Evolutionary conservation across 768 basidiomycete species (phyloP), one percentile per base, ranked within the genome.

Genomic region (Psilocybe cubensis): DNA sequence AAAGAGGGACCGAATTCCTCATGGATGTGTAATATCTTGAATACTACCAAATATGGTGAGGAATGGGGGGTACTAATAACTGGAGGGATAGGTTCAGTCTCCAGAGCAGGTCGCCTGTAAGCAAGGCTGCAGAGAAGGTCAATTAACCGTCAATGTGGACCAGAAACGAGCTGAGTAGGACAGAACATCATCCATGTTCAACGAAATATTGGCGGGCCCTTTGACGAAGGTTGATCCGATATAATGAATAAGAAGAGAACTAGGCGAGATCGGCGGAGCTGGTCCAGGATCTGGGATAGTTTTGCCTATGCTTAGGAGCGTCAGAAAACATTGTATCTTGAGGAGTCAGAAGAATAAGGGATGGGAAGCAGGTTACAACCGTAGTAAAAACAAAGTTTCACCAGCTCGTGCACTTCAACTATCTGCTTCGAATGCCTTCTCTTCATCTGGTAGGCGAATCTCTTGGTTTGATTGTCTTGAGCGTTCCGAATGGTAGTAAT

Each of bases 361-460:
- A 18, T 24, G 64, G 57, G n/a, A 23, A 65, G 46, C 21, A 57
- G 44, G 9, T 62, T 52, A 41, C 18, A 59, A 27, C 23, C 40
- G 49, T 60, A 28, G 21, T 50, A 54, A 18, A 65, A 60, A 20
- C 64, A 62, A 28, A 71, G 60, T 21, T 59, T 28, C 35, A 60
- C 50, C 9, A 72, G 61, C 38, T 70, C 60, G 3, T 58, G 55
- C 59, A 68, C 65, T 46, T 62, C 66, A 51, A 75, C 60, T 60
- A 90, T 75, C 46, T 79, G 78, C 20, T 76, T 72, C 63, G 12
- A 70, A 62, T 49, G 76, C 79, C 63, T 79, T 87, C 9, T 79
- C 79, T 72, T 62, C 90, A 80, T 76, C 63, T 92, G 90, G 89
- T 90, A 91, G 33, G 75, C 81, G 7, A 79, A 53, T 46, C 88